Conservation (phyloP, 441 rosid species). For the Gossypium schwendimanii region DNA sequence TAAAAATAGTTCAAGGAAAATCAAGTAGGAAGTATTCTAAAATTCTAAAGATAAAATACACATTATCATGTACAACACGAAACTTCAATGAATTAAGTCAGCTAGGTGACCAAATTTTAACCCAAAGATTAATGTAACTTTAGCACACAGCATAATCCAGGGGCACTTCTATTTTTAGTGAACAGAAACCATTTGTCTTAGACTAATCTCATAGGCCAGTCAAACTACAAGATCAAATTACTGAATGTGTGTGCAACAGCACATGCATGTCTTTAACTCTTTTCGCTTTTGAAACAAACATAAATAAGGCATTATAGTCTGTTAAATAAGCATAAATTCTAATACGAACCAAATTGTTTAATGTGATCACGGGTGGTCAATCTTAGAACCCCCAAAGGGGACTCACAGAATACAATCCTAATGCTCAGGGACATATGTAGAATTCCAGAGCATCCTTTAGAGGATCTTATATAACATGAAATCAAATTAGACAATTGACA, state of each 20-base stretch:
- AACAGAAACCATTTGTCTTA: not conserved
- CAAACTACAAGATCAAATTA: not conserved
- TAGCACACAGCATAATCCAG: not conserved
- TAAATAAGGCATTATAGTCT: not conserved
- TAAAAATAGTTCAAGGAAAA: slow-evolving; percentile 1
- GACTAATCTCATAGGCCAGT: not conserved
- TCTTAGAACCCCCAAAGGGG: not conserved
- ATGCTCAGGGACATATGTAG: not conserved
- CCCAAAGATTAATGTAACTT: not conserved
- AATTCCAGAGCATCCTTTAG: not conserved
- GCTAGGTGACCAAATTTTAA: not conserved
- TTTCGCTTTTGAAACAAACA: not conserved
- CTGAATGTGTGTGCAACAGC: not conserved
- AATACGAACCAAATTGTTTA: not conserved
- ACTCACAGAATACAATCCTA: not conserved
- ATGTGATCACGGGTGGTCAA: not conserved
- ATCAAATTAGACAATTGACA: not conserved
- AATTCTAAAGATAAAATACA: not conserved
- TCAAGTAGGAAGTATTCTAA: not conserved
- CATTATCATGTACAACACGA: not conserved
- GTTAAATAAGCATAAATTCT: not conserved
- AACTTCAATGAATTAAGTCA: not conserved
- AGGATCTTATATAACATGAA: not conserved
- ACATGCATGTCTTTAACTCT: not conserved
- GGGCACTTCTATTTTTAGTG: not conserved